Base-by-base conservation (phyloP, 345 rosid species). In the Eutrema yunnanense region DNA sequence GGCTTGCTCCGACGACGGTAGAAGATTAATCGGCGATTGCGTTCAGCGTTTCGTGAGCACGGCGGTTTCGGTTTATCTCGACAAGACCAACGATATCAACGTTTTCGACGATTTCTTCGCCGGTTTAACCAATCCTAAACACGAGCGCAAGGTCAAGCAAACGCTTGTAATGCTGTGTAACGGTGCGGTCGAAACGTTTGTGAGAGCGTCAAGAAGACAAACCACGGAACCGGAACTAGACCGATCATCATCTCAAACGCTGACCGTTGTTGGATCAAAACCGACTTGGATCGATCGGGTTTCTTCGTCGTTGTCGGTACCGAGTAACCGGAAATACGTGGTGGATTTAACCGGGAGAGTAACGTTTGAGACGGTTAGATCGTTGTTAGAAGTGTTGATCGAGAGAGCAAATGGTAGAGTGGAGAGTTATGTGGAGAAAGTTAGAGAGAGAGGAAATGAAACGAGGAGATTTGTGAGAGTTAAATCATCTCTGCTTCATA, bases 51-150 rank as follows among this genome's bases (percentile, higher is more conserved):
- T 91, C 53, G 98, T 86, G 46, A 85, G 89, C 64, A 78, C 96
- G 0, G 90, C 91, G n/a, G 94, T 94, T 62, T 73, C 95, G 37
- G 88, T 89, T 59, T 94, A 82, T 79, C 87, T 94, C 26, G 98
- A 89, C 47, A 89, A 84, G 76, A 94, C 97, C 9, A 80, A 62
- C 73, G 80, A 84, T 8, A 65, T 86, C 32, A 89, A 89, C 85
- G 70, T 83, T 4, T 88, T 75, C 22, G 87, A 91, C 62, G 88
- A 89, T 48, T 63, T 94, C 3, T 88, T 94, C 64, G 62, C 85
- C 0, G 96, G 95, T 50, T 55, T 91, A 82, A 89, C 95, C 0
- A 86, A 91, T 48, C 92, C 97, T 1, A 86, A 88, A 50, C 90
- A 89, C 26, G 87, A 80, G 34, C 46, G 50, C 5, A 53, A 82